Base-by-base conservation (phyloP, 192 early-diverging fungal species). In the Diversispora eburnea region DNA sequence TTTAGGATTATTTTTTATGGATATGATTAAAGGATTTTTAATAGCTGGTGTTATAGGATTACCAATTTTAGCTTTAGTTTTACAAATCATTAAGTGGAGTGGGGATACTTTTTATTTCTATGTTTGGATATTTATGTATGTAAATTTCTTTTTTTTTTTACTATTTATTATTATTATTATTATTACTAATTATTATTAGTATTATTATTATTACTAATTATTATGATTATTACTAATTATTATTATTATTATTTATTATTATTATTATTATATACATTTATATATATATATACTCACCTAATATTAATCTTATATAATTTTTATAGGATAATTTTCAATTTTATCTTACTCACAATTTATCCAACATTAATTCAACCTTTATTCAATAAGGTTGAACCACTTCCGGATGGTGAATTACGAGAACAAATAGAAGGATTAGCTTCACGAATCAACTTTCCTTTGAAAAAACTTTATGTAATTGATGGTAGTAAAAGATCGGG, bases 341-440 rank as follows among this genome's bases (percentile, higher is more conserved):
- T 93, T 45, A 73, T 92, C 56, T 79, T 90, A 67, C 89, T 93
- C 33, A 85, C 90, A 10, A 87, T 99, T 64, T 99, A 88, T 77
- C 97, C 97, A 17, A 97, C 95, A 4, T 78, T 96, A 47, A 97
- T 99, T 79, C 96, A 98, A 74, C 97, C 97, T n/a, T 82, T 98
- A 69, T 99, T 99, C 84, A 99, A 98, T 90, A 97, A 92, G 68
- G 91, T 95, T 66, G 91, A 90, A 2, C 90, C 95, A 15, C 85
- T 99, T 12, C 85, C 88, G 4, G 90, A 92, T 13, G 95, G 94
- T 49, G 84, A 90, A 71, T 85, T 99, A 58, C 88, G 91, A 19
- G 81, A 74, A 8, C 87, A 88, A 67, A 97, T 99, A 70, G 91
- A 94, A 76, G 88, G 78, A 0, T 82, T 99, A 70, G 93, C 95